Evolutionary conservation across 345 rosid species (phyloP), one percentile per base, ranked within the genome.

Genomic region (Salix purpurea): DNA sequence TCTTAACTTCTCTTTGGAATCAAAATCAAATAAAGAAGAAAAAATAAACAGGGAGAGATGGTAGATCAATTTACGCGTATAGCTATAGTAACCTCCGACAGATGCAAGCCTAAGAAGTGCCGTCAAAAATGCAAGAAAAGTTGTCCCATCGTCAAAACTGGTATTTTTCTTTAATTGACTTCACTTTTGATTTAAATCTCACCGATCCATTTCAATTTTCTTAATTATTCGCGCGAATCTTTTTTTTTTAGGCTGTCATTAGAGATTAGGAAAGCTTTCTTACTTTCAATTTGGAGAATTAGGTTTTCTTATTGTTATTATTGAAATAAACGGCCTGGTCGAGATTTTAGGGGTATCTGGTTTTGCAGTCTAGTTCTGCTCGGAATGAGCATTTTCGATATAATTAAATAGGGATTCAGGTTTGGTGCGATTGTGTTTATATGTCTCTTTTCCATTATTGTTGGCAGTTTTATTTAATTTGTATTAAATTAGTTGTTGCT

Each of bases 51-150:
- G 44, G 12, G 12, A 40, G 83, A 76, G 85, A 95, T 96, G 99
- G 77, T 98, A 2, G 97, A 96, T 81, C 92, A 94, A 4, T 83
- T 96, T 88, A 93, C 99, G 4, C 96, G 97, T 87, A 92, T 96
- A 30, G 99, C 99, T 70, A 93, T 93, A 15, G 98, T 96, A 61
- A 96, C 92, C 80, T 74, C 88, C 26, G 97, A 96, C 70, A 86
- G 94, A 75, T 96, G 99, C 89, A 96, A 93, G 85, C 98, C 98
- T 21, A 96, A 96, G 74, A 96, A 96, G 85, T 96, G 99, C 78
- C 92, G 97, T 26, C 98, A 93, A 83, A 98, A 96, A 75, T 96
- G 99, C 88, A 96, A 93, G 83, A 96, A 96, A 89, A 92, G 98
- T 75, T 96, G 99, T 68, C 99, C 99, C 67, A 98, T 96, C 69